Percentiles rank a stretch among this genome's conserved stretches.
phyloP scores from a whole-genome alignment of 306 rosid genomes.

The Adenanthera pavonina region DNA sequence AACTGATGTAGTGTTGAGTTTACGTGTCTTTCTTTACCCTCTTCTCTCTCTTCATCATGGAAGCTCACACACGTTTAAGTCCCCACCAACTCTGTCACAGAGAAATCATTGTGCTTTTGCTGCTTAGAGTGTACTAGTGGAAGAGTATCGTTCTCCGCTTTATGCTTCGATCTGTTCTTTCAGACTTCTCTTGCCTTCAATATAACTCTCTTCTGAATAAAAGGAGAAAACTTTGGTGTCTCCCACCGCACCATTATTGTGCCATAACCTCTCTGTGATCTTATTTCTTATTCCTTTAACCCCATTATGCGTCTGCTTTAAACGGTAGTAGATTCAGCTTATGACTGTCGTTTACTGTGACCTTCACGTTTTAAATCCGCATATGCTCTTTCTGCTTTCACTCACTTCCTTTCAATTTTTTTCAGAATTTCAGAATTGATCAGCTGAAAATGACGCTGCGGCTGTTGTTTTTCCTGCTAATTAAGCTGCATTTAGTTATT shows the following conservation, averaged over 20 bases:
- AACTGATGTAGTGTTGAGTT: background rate
- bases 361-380: slow-evolving; percentile 35
- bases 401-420: slow-evolving; percentile 33
- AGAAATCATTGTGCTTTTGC: slow-evolving; percentile 44
- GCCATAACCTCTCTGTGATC: background rate
- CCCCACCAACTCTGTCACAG: slow-evolving; percentile 48
- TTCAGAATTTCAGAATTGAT: slow-evolving; percentile 25
- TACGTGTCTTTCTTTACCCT: background rate
- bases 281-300: slow-evolving; percentile 21
- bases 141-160: slow-evolving; percentile 27
- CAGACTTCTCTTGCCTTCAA: slow-evolving; percentile 38
- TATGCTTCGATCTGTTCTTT: slow-evolving; percentile 45
- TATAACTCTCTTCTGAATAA: slow-evolving; percentile 23
- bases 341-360: slow-evolving; percentile 37
- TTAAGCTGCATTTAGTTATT: slow-evolving; percentile 50
- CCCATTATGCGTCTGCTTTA: slow-evolving; percentile 57
- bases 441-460: slow-evolving; percentile 54
- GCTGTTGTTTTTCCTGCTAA: slow-evolving; percentile 51
- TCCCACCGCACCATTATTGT: slow-evolving; percentile 39
- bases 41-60: background rate
- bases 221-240: slow-evolving; percentile 35
- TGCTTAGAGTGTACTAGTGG: slow-evolving; percentile 23
- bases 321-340: slow-evolving; percentile 26
- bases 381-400: slow-evolving; percentile 31
- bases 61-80: slow-evolving; percentile 14